Conservation (phyloP, 2,329 filamentous ascomycete genomes). For the Fusarium kyushuense region DNA sequence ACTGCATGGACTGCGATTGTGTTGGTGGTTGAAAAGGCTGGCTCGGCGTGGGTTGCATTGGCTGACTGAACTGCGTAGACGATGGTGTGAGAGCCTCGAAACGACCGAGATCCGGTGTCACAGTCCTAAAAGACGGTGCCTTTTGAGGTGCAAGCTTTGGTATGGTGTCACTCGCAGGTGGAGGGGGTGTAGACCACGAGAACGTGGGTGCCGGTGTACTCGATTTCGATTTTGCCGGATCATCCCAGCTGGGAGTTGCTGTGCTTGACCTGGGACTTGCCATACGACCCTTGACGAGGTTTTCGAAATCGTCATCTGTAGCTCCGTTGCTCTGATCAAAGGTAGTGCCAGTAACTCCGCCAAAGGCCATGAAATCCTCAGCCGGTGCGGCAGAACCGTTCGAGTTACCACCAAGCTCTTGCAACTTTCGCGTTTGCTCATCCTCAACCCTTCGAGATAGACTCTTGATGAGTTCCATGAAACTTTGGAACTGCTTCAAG, state of each 20-base stretch:
- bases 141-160: conserved; percentile 44
- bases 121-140: conserved; percentile 62
- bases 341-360: conserved; percentile 71
- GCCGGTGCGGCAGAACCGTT: conserved; percentile 63
- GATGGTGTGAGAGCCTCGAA: conserved; percentile 69
- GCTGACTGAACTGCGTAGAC: conserved; percentile 72
- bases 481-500: conserved; percentile 86
- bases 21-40: conserved; percentile 48
- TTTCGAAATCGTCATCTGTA: conserved; percentile 83
- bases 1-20: conserved; percentile 15
- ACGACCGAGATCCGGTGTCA: conserved; percentile 68
- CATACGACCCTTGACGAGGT: conserved; percentile 80
- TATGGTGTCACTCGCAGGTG: conserved; percentile 55
- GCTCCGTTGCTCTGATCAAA: conserved; percentile 66
- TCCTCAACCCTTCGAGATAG: conserved; percentile 85
- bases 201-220: conserved; percentile 64
- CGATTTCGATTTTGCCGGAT: conserved; percentile 52
- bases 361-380: conserved; percentile 79
- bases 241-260: conserved; percentile 63
- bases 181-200: conserved; percentile 73
- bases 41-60: conserved; percentile 61
- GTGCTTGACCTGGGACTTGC: conserved; percentile 56
- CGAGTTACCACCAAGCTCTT: conserved; percentile 77
- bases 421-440: conserved; percentile 88
- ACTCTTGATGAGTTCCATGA: conserved; percentile 88